phyloP scores from a whole-genome alignment of 805 yeast genomes.

The Starmerella stellata region DNA sequence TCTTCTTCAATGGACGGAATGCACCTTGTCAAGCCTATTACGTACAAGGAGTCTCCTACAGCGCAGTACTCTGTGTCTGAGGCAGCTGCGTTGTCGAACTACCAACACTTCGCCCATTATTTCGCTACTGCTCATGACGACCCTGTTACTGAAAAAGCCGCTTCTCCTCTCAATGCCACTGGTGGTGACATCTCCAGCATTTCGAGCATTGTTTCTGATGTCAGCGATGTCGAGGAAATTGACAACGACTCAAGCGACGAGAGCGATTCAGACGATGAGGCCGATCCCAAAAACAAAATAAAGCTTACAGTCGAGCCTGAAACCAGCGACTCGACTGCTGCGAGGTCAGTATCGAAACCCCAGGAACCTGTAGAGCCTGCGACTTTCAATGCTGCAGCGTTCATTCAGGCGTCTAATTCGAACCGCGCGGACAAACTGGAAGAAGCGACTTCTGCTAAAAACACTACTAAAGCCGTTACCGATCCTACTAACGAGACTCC shows the following conservation, averaged over 20 bases:
- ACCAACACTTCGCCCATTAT: background rate
- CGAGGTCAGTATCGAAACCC: too few species aligned
- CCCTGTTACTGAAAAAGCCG: background rate
- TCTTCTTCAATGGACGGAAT: too few species aligned
- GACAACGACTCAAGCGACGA: background rate
- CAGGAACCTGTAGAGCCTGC: too few species aligned
- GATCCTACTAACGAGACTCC: background rate
- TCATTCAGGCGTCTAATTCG: too few species aligned
- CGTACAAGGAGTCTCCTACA: background rate
- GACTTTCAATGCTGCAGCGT: too few species aligned
- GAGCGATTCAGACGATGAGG: background rate
- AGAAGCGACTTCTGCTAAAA: too few species aligned
- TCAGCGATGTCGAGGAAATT: constrained; percentile 10
- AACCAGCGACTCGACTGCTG: background rate
- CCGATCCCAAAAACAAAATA: background rate
- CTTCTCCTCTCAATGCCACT: background rate
- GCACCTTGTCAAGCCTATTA: too few species aligned
- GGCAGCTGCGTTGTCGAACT: background rate
- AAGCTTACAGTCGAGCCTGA: too few species aligned
- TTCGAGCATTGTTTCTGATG: constrained; percentile 4
- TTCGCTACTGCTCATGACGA: background rate
- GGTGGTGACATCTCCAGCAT: background rate
- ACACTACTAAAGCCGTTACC: too few species aligned
- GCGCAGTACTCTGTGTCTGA: background rate
- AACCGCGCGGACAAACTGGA: too few species aligned